phyloP scores from a whole-genome alignment of 2,329 filamentous ascomycete genomes.

The Fusarium austroafricanum region DNA sequence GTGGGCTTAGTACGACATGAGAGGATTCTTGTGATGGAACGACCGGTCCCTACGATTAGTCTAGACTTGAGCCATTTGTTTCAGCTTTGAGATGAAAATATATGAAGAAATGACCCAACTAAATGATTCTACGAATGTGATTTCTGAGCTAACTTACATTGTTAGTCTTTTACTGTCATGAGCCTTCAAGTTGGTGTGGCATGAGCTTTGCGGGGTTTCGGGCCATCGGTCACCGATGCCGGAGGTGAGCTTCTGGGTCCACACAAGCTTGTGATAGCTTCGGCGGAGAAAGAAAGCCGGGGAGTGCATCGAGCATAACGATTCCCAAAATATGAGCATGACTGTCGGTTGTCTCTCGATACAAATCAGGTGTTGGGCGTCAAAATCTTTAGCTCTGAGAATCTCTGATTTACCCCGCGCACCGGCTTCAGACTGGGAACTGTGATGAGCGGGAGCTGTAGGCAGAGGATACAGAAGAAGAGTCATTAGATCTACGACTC shows the following conservation, averaged over 20 bases:
- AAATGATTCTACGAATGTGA: neutral
- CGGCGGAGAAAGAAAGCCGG: neutral
- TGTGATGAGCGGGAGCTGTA: too few species aligned
- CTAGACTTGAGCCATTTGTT: conserved; percentile 36
- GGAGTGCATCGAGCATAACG: too few species aligned
- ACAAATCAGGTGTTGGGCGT: too few species aligned
- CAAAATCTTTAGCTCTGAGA: too few species aligned
- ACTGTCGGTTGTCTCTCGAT: too few species aligned
- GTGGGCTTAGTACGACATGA: conserved; percentile 35
- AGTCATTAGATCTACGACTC: too few species aligned
- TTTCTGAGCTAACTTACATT: too few species aligned
- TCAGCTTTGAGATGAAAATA: conserved; percentile 38
- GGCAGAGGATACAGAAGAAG: too few species aligned
- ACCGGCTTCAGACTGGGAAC: too few species aligned
- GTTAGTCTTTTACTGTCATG: too few species aligned
- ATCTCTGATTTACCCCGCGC: too few species aligned
- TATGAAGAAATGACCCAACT: conserved; percentile 42
- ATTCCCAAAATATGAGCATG: too few species aligned
- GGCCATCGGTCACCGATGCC: conserved; percentile 35
- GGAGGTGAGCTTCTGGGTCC: conserved; percentile 16
- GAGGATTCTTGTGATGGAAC: conserved; percentile 32
- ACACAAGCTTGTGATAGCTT: conserved; percentile 17
- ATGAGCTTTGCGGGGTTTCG: conserved; percentile 25
- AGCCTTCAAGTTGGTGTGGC: neutral
- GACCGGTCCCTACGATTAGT: conserved; percentile 9